Evolutionary conservation across 768 basidiomycete species (phyloP), one percentile per base, ranked within the genome.

Genomic region (Glaciozyma antarctica): DNA sequence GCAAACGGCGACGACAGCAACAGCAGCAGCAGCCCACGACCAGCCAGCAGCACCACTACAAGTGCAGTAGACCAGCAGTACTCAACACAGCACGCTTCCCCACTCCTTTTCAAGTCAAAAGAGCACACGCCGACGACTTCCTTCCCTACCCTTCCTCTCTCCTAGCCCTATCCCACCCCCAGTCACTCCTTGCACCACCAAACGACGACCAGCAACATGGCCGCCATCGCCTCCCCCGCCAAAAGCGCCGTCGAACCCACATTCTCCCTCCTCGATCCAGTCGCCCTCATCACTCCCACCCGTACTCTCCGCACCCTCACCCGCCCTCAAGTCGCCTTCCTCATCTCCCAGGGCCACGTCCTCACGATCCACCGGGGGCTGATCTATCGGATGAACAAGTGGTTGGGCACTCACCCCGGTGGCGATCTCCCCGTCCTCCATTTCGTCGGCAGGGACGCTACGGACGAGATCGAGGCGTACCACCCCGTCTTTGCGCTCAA

Each of bases 391-490:
- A 60, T 67, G 62, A 70, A 79, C 16, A 75, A 79, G 19, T 97
- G 92, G 92, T 84, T 92, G n/a, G 77, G 82, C 6, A 80, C 82
- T 6, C 94, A 98, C 75, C 95, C 95, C 0, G 95, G 95, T 51
- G 92, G 94, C 47, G 76, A 83, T 6, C 85, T 97, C 57, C 82
- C 91, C 19, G 83, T 99, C 63, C 84, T 94, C 30, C 95, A 99
- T 78, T 97, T 92, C 73, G 85, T 97, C 49, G 95, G 94, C 5
- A 82, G 94, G 62, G 93, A 99, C 75, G 93, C 94, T 0, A 83
- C 89, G 0, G 88, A 94, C 78, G 95, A 99, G 76, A 88, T 98
- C 43, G 83, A 89, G 67, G 94, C 91, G 26, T 97, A 88, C 78
- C 95, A 99, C 75, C 80, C 80, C 10, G 81, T 83, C 45, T 76